Percentiles rank a stretch among this genome's conserved stretches.
Conservation (phyloP, 2,329 filamentous ascomycete genomes). For the Epicoccum nigrum region DNA sequence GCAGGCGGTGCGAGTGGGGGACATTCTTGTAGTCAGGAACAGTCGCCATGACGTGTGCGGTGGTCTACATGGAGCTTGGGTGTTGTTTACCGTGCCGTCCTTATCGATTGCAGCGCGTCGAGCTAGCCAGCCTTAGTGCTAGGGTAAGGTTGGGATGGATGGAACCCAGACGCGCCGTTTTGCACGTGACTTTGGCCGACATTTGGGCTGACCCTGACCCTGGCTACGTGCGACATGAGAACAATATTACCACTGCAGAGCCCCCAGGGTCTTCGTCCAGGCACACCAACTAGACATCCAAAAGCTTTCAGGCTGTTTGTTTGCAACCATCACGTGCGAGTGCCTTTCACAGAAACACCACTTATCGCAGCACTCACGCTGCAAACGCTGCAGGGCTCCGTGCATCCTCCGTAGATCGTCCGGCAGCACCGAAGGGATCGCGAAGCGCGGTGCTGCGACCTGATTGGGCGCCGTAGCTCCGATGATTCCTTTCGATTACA, state of each 20-base stretch:
- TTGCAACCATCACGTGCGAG: constrained; percentile 9
- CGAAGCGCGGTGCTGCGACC: constrained; percentile 1
- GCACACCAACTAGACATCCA: too few relatives aligned
- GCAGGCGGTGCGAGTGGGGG: constrained; percentile 72
- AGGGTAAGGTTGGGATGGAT: too few relatives aligned
- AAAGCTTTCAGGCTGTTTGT: too few relatives aligned
- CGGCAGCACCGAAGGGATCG: constrained; percentile 3
- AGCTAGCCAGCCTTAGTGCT: too few relatives aligned
- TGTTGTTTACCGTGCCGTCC: constrained; percentile 28
- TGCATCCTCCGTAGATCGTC: constrained; percentile 10
- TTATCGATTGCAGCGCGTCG: constrained; percentile 30
- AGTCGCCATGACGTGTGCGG: constrained; percentile 55
- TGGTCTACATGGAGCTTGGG: constrained; percentile 35
- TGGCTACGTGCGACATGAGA: too few relatives aligned
- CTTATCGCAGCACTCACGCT: background rate
- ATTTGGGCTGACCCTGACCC: too few relatives aligned
- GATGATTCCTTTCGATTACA: constrained; percentile 12
- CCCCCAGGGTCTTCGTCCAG: too few relatives aligned
- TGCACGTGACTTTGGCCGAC: too few relatives aligned
- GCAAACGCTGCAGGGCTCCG: constrained; percentile 9
- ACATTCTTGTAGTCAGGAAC: constrained; percentile 75
- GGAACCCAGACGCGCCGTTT: too few relatives aligned
- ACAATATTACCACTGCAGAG: too few relatives aligned
- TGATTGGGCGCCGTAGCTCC: constrained; percentile 7
- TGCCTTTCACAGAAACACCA: background rate